Base-by-base conservation (phyloP, 179 eudicot genomes). In the Silene noctiflora region DNA sequence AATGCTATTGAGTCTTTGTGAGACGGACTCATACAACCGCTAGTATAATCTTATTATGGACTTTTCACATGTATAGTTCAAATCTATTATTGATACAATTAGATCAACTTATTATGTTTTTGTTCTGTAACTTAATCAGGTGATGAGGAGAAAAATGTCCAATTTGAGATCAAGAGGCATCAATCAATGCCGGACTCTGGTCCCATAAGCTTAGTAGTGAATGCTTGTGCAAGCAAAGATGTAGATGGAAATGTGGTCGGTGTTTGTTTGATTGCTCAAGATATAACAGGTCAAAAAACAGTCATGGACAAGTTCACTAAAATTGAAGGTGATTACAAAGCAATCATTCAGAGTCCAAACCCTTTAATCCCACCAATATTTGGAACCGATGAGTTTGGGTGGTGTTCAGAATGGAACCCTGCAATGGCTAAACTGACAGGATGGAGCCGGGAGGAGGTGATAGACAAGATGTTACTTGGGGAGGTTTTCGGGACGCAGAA, bases 331-430 rank as follows among this genome's bases (percentile, higher is more conserved):
- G 96, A 93, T 79, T 93, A 93, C 85, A 88, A 83, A 77, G 94
- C 98, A 59, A 89, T 93, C 9, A 85, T 93, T 29, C 98, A 89
- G 74, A 93, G 91, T 74, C 98, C 94, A n/a, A 89, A 86, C 83
- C 98, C 98, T 20, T 71, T 93, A 73, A 91, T 93, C 63, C 98
- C 98, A 17, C 98, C 98, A 29, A 91, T 93, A 74, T 91, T 93
- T 76, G 96, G 96, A 73, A 80, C 89, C 1, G 98, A 93, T 74
- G 96, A 93, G 76, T 93, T 93, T 79, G 98, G 98, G 2, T 93
- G 98, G 98, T 93, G 98, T 71, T 83, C 88, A 14, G 98, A 93
- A 79, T 93, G 98, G 98, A 93, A 93, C 70, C 82, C 92, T 22
- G 94, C 98, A 4, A 93, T 93, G 98, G 77, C 81, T 14, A 84